phyloP scores from a whole-genome alignment of 805 yeast species.

The Metschnikowia bowlesiae region DNA sequence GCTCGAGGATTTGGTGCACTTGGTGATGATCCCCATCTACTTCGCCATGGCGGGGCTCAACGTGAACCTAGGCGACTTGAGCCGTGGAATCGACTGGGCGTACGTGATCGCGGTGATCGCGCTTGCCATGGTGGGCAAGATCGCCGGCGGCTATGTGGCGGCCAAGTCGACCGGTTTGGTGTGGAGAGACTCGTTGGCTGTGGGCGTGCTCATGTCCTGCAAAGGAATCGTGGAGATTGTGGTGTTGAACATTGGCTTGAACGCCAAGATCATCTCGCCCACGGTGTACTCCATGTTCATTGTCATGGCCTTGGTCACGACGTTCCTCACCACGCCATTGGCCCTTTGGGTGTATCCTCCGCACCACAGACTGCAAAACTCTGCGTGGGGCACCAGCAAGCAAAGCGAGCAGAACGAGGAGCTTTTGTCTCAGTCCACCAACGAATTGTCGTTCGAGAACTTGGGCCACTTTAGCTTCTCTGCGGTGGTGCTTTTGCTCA shows the following conservation, averaged over 20 bases:
- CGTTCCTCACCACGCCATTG: conserved; percentile 77
- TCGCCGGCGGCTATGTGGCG: conserved; percentile 62
- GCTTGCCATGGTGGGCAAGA: conserved; percentile 65
- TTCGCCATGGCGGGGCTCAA: conserved; percentile 77
- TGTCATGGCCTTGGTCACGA: conserved; percentile 75
- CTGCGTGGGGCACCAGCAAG: conserved; percentile 23
- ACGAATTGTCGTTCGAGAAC: conserved; percentile 13
- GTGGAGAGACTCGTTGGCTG: conserved; percentile 72
- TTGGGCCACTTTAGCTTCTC: conserved; percentile 22
- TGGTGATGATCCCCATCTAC: conserved; percentile 69
- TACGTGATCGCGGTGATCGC: conserved; percentile 63
- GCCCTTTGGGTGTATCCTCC: conserved; percentile 60
- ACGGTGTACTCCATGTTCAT: conserved; percentile 76
- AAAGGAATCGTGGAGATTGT: conserved; percentile 86
- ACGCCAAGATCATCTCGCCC: conserved; percentile 60
- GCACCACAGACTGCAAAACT: conserved; percentile 50
- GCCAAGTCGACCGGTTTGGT: conserved; percentile 58
- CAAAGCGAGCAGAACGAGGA: conserved; percentile 4
- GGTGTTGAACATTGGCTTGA: conserved; percentile 68
- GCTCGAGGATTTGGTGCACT: conserved; percentile 72
- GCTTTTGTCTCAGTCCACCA: conserved; percentile 6
- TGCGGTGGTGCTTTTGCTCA: conserved; percentile 25
- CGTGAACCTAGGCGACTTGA: conserved; percentile 60
- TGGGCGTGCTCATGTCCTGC: conserved; percentile 82
- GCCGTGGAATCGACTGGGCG: conserved; percentile 72